Evolutionary conservation across 2,329 filamentous ascomycete genomes (phyloP).

Genomic region (Monosporascus sp.): DNA sequence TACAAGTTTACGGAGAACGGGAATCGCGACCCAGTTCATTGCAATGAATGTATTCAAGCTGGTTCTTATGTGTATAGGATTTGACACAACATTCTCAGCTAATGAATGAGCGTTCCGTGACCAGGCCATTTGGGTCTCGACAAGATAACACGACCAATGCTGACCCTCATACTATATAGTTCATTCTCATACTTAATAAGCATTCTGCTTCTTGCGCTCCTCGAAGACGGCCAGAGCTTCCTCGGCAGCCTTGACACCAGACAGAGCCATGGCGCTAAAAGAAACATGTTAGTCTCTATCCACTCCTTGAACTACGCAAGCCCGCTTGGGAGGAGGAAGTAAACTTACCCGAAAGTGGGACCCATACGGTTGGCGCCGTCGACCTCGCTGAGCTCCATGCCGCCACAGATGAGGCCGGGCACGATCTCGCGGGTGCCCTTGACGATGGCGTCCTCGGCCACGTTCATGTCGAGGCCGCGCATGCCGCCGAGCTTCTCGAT

Average conservation of each 20-base stretch:
- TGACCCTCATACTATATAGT: too few relatives aligned
- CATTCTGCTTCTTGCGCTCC: constrained; percentile 70
- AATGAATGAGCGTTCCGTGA: too few relatives aligned
- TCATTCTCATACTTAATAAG: constrained; percentile 35
- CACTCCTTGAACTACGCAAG: neutral
- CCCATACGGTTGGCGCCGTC: constrained; percentile 92
- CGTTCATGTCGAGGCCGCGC: constrained; percentile 89
- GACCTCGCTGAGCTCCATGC: constrained; percentile 89
- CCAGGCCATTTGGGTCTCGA: too few relatives aligned
- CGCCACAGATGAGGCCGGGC: constrained; percentile 84
- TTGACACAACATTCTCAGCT: too few relatives aligned
- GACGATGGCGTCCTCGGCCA: constrained; percentile 87
- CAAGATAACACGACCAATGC: neutral
- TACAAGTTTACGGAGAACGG: too few relatives aligned
- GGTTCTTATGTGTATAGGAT: too few relatives aligned
- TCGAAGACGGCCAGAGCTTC: constrained; percentile 77
- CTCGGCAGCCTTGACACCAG: constrained; percentile 86
- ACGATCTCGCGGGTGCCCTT: constrained; percentile 85
- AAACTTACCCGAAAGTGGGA: constrained; percentile 27
- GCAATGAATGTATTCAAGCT: too few relatives aligned
- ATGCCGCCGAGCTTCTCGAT: constrained; percentile 84
- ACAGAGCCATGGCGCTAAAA: constrained; percentile 74
- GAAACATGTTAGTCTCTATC: neutral
- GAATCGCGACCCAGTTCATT: too few relatives aligned
- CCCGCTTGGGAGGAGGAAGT: neutral